These are phyloP conservation scores for Kokia cookei DNA, from an alignment of 441 rosid genomes.

Conservation along the genomic window DNA sequence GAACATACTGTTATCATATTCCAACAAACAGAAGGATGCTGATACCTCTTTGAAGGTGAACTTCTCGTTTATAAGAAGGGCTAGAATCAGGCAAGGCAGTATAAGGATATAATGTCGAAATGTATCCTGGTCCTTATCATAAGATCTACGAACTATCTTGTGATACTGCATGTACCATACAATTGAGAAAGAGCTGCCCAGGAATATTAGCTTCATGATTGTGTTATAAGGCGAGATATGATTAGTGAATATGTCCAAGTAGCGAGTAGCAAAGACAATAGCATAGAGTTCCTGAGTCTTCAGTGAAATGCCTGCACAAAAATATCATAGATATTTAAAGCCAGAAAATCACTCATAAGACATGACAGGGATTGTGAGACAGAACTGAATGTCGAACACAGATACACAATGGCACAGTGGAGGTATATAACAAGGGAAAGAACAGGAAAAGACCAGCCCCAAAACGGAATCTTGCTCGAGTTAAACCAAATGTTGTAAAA, in stretches of 20 bases:
- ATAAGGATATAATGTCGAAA: conserved; percentile 54
- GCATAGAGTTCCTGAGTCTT: conserved; percentile 75
- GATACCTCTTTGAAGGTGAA: conserved; percentile 49
- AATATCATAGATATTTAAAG: neutral
- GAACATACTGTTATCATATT: neutral
- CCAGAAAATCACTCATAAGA: neutral
- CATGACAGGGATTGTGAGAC: neutral
- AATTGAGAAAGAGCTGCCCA: conserved; percentile 58
- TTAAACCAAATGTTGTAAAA: neutral
- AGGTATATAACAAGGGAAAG: neutral
- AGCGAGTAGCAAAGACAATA: conserved; percentile 49
- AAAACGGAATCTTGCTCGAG: neutral
- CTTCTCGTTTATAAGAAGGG: conserved; percentile 48
- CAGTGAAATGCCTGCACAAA: conserved; percentile 49
- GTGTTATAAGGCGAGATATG: conserved; percentile 47
- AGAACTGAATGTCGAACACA: neutral
- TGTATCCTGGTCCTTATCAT: conserved; percentile 61
- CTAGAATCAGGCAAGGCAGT: conserved; percentile 46
- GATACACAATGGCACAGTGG: neutral
- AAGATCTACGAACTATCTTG: conserved; percentile 49
- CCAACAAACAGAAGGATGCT: neutral
- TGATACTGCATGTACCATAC: conserved; percentile 63
- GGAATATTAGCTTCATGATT: conserved; percentile 53
- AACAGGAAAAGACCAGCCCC: neutral
- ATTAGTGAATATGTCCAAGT: conserved; percentile 44